Conservation (phyloP, 495 filamentous ascomycete genomes). For the Clohesyomyces aquaticus region DNA sequence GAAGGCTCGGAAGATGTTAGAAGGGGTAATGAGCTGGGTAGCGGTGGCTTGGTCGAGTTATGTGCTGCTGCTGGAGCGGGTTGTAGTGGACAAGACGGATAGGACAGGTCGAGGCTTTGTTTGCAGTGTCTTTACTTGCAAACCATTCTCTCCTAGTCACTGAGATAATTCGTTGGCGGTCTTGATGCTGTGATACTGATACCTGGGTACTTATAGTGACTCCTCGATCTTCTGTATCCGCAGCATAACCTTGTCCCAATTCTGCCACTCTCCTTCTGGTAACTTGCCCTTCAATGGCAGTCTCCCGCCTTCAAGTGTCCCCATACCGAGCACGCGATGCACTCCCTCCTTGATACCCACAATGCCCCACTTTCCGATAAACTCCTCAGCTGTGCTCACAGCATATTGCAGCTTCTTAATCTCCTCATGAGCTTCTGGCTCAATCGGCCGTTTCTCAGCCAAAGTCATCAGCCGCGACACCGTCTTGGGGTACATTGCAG, state of each 20-base stretch:
- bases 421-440: constrained; percentile 54
- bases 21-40: too few relatives aligned
- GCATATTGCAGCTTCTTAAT: constrained; percentile 61
- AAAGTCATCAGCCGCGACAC: constrained; percentile 59
- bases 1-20: too few relatives aligned
- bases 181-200: too few relatives aligned
- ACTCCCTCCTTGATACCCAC: constrained; percentile 68
- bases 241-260: constrained; percentile 29
- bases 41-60: too few relatives aligned
- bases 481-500: constrained; percentile 65
- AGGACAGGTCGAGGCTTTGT: too few relatives aligned
- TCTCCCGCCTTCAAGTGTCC: constrained; percentile 60
- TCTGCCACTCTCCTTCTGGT: constrained; percentile 37
- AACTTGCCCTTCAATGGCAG: constrained; percentile 52
- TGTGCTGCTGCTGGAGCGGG: too few relatives aligned
- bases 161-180: too few relatives aligned
- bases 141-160: too few relatives aligned
- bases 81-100: too few relatives aligned
- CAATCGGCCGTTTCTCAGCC: constrained; percentile 45
- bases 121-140: too few relatives aligned
- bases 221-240: constrained; percentile 20
- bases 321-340: constrained; percentile 57
- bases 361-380: constrained; percentile 62
- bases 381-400: constrained; percentile 58
- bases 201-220: constrained; percentile 14